Base-by-base conservation (phyloP, 2,329 filamentous ascomycete genomes). In the Penicillium sp. region DNA sequence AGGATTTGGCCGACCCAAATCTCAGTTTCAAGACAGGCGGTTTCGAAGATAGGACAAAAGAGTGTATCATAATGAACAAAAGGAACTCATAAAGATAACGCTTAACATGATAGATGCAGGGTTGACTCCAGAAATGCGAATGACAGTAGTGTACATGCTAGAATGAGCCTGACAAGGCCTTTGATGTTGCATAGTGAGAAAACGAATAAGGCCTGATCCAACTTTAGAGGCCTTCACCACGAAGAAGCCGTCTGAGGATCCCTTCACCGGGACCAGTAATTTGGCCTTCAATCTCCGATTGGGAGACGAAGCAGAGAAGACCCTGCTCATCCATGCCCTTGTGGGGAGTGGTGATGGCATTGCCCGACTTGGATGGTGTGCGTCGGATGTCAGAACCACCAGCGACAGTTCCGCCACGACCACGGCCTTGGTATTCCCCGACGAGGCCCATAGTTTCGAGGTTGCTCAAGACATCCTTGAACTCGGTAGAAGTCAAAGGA, bases 381-480 rank as follows among this genome's bases (percentile, higher is more conserved):
- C 88, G 86, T 35, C 86, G 68, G 52, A 74, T 61, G 73, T 70
- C 81, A 79, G 46, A 85, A 74, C 65, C 78, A 70, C 61, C 77
- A 78, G 71, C 69, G 43, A 78, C 64, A n/a, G 75, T 77, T 90
- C 88, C 65, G 84, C 91, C 49, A 86, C 90, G 53, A 81, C 89
- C 80, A 85, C 92, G 69, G 81, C 91, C 80, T 84, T 92, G 73
- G 79, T 91, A 71, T 78, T 89, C 77, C 75, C 89, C 83, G 6
- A 97, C 84, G 25, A 98, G 81, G 1, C 92, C 93, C 51, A 97
- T 80, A 0, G 93, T 95, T 80, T 99, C 95, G 55, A 99, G 79
- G 68, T 92, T 96, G 38, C 90, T 88, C 22, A 97, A 83, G 5
- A 99, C 93, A 76, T 99, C 95, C 60, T 93, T 87, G 76, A 99